phyloP scores from a whole-genome alignment of 495 filamentous ascomycete genomes.

The Neurospora pannonica region DNA sequence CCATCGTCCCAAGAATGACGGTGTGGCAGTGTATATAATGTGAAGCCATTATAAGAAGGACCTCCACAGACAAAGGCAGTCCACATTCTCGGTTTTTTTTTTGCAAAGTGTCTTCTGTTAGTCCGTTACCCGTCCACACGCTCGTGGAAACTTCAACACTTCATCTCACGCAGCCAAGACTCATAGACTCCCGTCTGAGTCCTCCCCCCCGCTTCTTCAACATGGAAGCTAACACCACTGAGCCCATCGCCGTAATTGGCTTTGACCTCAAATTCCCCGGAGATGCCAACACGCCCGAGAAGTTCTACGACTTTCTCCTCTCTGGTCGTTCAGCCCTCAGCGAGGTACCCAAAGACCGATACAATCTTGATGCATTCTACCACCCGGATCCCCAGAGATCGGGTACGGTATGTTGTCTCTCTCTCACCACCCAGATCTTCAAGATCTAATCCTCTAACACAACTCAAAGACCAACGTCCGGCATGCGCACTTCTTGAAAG shows the following conservation, averaged over 20 bases:
- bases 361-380: slow-evolving; percentile 25
- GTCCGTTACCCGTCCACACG: too few relatives aligned
- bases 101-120: too few relatives aligned
- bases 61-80: too few relatives aligned
- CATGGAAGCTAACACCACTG: neutral
- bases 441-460: neutral
- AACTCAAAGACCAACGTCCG: neutral
- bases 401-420: neutral
- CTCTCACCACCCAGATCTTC: neutral
- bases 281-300: slow-evolving; percentile 13
- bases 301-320: neutral
- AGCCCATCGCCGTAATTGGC: slow-evolving; percentile 27
- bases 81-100: too few relatives aligned
- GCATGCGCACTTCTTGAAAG: slow-evolving; percentile 26
- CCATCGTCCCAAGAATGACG: too few relatives aligned
- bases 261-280: slow-evolving; percentile 29
- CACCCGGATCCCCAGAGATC: slow-evolving; percentile 14
- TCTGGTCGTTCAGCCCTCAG: slow-evolving; percentile 21
- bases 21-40: too few relatives aligned
- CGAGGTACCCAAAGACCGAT: slow-evolving; percentile 22
- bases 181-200: too few relatives aligned
- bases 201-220: neutral
- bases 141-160: too few relatives aligned
- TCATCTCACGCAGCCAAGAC: too few relatives aligned
- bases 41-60: too few relatives aligned